A percentile compares a stretch with the other conserved stretches of the same genome.
phyloP scores from a whole-genome alignment of 1,139 yeast genomes.

The Yamadazyma diddensiae region DNA sequence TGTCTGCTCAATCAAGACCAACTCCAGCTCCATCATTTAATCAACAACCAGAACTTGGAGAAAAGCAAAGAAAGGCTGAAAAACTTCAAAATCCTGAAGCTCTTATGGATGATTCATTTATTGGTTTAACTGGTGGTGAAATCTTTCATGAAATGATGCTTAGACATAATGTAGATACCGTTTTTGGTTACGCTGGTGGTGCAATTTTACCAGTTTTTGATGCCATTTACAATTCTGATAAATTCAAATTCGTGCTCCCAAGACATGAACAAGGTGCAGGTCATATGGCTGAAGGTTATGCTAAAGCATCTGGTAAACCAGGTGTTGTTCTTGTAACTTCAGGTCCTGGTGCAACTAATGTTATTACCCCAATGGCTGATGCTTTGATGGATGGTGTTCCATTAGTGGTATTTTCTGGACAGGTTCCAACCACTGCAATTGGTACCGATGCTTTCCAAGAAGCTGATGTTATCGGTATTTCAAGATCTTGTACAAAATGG shows the following conservation, averaged over 20 bases:
- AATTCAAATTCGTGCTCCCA: constrained; percentile 87
- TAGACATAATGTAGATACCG: constrained; percentile 91
- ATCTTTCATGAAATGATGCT: constrained; percentile 99
- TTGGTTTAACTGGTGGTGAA: constrained; percentile 96
- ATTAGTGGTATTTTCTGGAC: constrained; percentile 95
- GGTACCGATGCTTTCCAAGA: constrained; percentile 99
- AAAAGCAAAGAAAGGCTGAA: constrained; percentile 8
- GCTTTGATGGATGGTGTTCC: constrained; percentile 98
- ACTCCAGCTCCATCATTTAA: constrained; percentile 42
- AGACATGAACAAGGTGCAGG: constrained; percentile 99
- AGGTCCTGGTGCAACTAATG: constrained; percentile 99
- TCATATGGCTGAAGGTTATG: constrained; percentile 99
- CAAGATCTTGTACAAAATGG: constrained; percentile 98
- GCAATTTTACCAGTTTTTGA: constrained; percentile 97
- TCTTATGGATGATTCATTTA: constrained; percentile 76
- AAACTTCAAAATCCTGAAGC: constrained; percentile 14
- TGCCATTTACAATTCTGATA: constrained; percentile 88
- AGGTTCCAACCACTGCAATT: constrained; percentile 91
- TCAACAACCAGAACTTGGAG: constrained; percentile 16
- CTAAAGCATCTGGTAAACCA: constrained; percentile 93
- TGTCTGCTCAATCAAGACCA: constrained; percentile 28
- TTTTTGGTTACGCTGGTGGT: constrained; percentile 97
- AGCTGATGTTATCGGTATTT: constrained; percentile 95
- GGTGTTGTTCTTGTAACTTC: constrained; percentile 97
- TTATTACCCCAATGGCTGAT: constrained; percentile 95